Evolutionary conservation across 106 monocot species (phyloP).

Genomic region (Platanthera guangdongensis): DNA sequence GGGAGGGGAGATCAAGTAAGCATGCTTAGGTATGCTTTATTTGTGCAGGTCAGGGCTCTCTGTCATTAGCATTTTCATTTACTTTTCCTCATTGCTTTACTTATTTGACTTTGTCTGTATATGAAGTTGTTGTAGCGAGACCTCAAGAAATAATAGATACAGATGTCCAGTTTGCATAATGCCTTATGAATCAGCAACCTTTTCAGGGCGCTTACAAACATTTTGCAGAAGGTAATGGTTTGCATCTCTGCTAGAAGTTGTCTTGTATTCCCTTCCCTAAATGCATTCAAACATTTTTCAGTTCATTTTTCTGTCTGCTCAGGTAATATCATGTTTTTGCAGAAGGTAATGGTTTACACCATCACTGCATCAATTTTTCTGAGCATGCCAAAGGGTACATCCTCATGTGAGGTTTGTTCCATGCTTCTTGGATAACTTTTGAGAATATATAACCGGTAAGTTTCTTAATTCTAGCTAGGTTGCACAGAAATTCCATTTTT

Average conservation of each 20-base stretch:
- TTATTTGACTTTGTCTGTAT: no score
- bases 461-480: background rate
- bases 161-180: no score
- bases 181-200: no score
- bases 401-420: background rate
- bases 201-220: no score
- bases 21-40: no score
- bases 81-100: no score
- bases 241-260: background rate
- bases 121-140: no score
- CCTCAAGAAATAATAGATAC: no score
- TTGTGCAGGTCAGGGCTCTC: no score
- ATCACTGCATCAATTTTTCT: background rate
- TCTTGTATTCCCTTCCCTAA: background rate
- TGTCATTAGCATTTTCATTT: no score
- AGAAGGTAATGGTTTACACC: background rate
- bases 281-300: background rate
- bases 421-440: background rate
- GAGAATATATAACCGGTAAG: background rate
- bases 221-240: no score
- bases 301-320: constrained; percentile 5
- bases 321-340: constrained; percentile 8
- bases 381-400: background rate
- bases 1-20: no score
- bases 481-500: background rate